Conservation (phyloP, 192 early-diverging fungal genomes). For the Geranomyces michiganensis region DNA sequence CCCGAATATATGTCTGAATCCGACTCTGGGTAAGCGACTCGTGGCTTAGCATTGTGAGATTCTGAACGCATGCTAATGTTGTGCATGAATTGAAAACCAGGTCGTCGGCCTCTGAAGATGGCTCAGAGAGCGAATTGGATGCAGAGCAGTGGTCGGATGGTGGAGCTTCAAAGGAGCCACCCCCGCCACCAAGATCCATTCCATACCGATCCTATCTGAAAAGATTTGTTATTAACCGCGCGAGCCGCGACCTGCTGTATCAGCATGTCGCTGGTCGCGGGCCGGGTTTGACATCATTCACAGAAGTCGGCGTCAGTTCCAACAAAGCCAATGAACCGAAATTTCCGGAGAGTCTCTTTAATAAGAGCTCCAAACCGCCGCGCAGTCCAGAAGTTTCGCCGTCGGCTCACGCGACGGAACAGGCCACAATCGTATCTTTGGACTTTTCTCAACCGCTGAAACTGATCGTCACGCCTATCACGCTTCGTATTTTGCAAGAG, state of each 20-base stretch:
- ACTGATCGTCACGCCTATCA: slow-evolving; percentile 69
- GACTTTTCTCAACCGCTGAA: slow-evolving; percentile 55
- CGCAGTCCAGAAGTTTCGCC: slow-evolving; percentile 55
- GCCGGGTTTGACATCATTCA: slow-evolving; percentile 10
- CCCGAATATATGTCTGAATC: neutral
- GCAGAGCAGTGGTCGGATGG: too few species aligned
- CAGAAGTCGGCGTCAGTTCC: neutral
- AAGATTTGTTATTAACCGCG: slow-evolving; percentile 44
- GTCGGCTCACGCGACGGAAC: neutral
- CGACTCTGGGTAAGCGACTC: neutral
- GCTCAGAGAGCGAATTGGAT: too few species aligned
- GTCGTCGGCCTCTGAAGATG: too few species aligned
- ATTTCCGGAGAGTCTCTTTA: slow-evolving; percentile 18
- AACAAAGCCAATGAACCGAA: neutral
- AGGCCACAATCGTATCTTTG: slow-evolving; percentile 11
- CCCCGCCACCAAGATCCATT: slow-evolving; percentile 50
- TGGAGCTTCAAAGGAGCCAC: neutral
- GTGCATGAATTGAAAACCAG: too few species aligned
- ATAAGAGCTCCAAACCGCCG: slow-evolving; percentile 36
- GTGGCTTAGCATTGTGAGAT: too few species aligned
- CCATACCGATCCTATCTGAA: slow-evolving; percentile 62
- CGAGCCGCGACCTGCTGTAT: slow-evolving; percentile 14
- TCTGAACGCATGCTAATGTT: too few species aligned
- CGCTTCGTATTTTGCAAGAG: slow-evolving; percentile 69
- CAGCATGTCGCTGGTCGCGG: neutral